Percentiles rank a stretch among this genome's conserved stretches.
Evolutionary conservation across 2,329 filamentous ascomycete genomes (phyloP).

Genomic region (Alternaria sp.): DNA sequence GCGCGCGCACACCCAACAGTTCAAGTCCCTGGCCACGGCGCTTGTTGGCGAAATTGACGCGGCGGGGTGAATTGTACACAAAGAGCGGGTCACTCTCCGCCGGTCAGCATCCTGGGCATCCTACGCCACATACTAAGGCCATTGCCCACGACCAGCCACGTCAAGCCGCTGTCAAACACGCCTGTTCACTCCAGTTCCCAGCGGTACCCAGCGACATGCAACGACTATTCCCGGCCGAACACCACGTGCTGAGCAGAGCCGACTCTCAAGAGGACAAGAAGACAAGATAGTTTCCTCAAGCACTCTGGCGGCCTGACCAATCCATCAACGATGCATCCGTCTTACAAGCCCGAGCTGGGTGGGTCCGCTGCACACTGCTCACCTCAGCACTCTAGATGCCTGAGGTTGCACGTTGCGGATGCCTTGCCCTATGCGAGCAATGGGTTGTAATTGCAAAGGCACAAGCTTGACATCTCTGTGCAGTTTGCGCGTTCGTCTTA

Average conservation of each 20-base stretch:
- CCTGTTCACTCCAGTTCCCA: background rate
- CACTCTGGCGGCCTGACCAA: background rate
- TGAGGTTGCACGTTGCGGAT: conserved; percentile 8
- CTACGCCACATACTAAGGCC: background rate
- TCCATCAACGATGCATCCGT: background rate
- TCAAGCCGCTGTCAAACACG: background rate
- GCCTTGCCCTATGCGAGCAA: conserved; percentile 8
- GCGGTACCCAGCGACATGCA: background rate
- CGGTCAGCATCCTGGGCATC: conserved; percentile 11
- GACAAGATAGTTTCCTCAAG: conserved; percentile 2
- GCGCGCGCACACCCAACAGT: background rate
- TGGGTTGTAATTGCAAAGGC: background rate
- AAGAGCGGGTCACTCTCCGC: conserved; percentile 13
- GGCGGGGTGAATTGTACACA: conserved; percentile 18
- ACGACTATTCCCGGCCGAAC: background rate
- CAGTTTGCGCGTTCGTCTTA: background rate
- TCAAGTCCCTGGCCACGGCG: conserved; percentile 1
- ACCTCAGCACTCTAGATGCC: conserved; percentile 15
- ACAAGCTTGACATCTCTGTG: background rate
- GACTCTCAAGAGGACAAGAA: background rate
- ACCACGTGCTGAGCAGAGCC: conserved; percentile 8
- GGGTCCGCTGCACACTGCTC: conserved; percentile 7
- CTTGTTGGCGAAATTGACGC: conserved; percentile 8
- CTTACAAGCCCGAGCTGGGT: conserved; percentile 7
- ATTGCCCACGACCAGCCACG: conserved; percentile 2